Conservation (phyloP, 163 green algal genomes). For the Chlamydomonas reinhardtii region DNA sequence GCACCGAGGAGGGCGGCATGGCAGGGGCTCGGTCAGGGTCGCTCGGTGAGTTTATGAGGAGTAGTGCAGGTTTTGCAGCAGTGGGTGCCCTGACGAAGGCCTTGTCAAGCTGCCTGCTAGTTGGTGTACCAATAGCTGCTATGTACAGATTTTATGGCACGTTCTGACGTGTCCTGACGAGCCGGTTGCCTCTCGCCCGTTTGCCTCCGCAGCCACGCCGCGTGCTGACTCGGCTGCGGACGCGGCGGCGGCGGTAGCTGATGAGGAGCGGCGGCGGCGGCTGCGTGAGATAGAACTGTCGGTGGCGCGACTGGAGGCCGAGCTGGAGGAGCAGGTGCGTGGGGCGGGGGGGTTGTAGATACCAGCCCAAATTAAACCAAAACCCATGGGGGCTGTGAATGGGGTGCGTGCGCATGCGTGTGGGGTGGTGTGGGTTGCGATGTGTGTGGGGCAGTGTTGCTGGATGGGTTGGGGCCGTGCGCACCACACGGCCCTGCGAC, state of each 20-base stretch:
- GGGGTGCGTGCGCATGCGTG: too few relatives aligned
- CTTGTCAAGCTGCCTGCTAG: too few relatives aligned
- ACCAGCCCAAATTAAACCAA: too few relatives aligned
- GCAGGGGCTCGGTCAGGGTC: not conserved
- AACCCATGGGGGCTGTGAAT: too few relatives aligned
- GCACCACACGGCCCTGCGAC: too few relatives aligned
- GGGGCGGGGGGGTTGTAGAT: too few relatives aligned
- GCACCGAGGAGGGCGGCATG: not conserved
- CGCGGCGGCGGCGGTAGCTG: slow-evolving; percentile 29
- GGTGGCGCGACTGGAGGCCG: slow-evolving; percentile 67
- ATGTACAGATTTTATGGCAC: too few relatives aligned
- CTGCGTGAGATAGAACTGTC: slow-evolving; percentile 75
- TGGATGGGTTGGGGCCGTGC: not conserved
- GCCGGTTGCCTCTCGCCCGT: too few relatives aligned
- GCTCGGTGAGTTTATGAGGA: too few relatives aligned
- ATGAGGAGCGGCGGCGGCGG: slow-evolving; percentile 74
- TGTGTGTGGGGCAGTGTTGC: not conserved
- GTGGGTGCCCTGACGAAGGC: not conserved
- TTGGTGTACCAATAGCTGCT: too few relatives aligned
- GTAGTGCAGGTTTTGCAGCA: not conserved
- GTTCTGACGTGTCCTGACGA: too few relatives aligned
- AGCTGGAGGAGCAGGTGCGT: slow-evolving; percentile 69
- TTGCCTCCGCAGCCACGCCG: not conserved
- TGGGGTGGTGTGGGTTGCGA: not conserved
- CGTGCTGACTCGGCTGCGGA: slow-evolving; percentile 13